A percentile compares a stretch with the other conserved stretches of the same genome.
phyloP scores from a whole-genome alignment of 1,284 basidiomycete species.

The Trametes sp. region DNA sequence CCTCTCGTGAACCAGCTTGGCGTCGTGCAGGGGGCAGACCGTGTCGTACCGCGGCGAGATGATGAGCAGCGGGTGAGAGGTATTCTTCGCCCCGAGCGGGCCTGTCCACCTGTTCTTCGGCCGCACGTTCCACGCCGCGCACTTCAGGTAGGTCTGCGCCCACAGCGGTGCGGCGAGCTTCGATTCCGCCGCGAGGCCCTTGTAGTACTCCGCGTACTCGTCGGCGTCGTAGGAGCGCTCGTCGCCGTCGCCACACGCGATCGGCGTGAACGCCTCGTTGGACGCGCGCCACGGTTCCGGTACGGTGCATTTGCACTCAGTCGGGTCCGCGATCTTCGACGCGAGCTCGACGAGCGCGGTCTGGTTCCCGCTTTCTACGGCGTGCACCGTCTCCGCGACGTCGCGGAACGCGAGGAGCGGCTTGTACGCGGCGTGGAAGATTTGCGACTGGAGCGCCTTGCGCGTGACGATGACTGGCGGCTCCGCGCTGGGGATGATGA shows the following conservation, averaged over 20 bases:
- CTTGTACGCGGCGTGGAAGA: constrained; percentile 47
- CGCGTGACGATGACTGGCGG: constrained; percentile 25
- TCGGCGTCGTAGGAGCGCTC: constrained; percentile 33
- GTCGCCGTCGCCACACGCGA: constrained; percentile 52
- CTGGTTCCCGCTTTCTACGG: constrained; percentile 47
- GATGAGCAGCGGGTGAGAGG: constrained; percentile 40
- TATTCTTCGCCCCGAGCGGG: constrained; percentile 30
- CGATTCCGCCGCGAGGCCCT: constrained; percentile 43
- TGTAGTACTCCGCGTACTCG: constrained; percentile 30
- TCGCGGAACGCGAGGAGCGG: constrained; percentile 44
- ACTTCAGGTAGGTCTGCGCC: constrained; percentile 23
- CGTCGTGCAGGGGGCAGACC: constrained; percentile 31
- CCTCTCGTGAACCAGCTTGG: constrained; percentile 24
- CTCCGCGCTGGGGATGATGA: constrained; percentile 33
- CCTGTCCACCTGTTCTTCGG: constrained; percentile 31
- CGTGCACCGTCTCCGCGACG: constrained; percentile 48
- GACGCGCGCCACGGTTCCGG: constrained; percentile 23
- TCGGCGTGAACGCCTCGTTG: constrained; percentile 42
- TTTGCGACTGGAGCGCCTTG: constrained; percentile 29
- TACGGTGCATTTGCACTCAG: constrained; percentile 39
- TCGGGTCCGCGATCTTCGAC: constrained; percentile 25
- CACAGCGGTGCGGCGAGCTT: constrained; percentile 40
- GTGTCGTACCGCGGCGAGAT: constrained; percentile 32
- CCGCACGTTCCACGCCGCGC: constrained; percentile 28
- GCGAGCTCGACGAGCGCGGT: constrained; percentile 39